A percentile compares a stretch with the other conserved stretches of the same genome.
Evolutionary conservation across 805 yeast genomes (phyloP).

Genomic region (Nakazawaea wyomingensis): DNA sequence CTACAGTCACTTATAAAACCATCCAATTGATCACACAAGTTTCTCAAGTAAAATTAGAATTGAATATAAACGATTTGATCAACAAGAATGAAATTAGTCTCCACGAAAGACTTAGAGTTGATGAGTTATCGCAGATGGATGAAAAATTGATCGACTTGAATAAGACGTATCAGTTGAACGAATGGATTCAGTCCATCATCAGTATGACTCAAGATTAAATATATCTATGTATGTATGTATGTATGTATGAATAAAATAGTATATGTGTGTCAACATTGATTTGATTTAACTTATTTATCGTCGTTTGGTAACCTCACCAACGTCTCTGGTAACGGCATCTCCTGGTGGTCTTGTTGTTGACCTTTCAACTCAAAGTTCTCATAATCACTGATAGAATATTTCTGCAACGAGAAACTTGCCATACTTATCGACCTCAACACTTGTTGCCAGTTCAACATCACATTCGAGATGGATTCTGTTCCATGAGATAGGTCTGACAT

Average conservation of each 20-base stretch:
- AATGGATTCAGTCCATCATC: constrained; percentile 22
- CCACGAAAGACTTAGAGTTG: constrained; percentile 11
- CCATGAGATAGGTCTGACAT: constrained; percentile 49
- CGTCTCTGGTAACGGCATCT: constrained; percentile 57
- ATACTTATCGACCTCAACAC: constrained; percentile 56
- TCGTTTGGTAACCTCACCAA: constrained; percentile 53
- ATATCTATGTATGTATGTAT: not conserved
- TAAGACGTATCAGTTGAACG: constrained; percentile 18
- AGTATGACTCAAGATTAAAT: constrained; percentile 12
- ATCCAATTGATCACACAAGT: constrained; percentile 24
- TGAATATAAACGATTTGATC: constrained; percentile 16
- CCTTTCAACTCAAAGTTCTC: constrained; percentile 29
- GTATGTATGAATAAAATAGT: constrained; percentile 3
- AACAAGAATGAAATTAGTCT: constrained; percentile 13
- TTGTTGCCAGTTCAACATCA: constrained; percentile 62
- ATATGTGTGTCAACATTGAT: too few species aligned
- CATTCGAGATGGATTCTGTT: constrained; percentile 51
- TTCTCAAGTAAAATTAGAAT: constrained; percentile 28
- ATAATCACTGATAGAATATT: constrained; percentile 37
- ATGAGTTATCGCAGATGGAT: constrained; percentile 12
- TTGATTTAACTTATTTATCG: too few species aligned
- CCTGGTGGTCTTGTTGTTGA: too few species aligned
- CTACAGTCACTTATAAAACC: constrained; percentile 42
- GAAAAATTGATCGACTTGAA: constrained; percentile 17
- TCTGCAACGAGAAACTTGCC: constrained; percentile 49